These are phyloP conservation scores for Candida koratica DNA, from an alignment of 805 yeast genomes.

Conservation along the genomic window DNA sequence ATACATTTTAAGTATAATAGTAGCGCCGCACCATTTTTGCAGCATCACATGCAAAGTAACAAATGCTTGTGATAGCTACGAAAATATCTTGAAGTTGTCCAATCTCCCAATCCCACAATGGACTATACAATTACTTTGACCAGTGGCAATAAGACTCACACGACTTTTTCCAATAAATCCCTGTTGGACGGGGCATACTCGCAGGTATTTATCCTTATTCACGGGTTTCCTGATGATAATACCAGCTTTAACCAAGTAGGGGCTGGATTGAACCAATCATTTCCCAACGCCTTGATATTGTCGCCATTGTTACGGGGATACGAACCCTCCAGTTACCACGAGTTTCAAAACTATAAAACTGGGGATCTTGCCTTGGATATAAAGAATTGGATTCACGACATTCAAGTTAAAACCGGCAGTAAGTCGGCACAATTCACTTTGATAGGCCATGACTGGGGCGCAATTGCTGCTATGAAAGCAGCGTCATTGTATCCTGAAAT, in stretches of 20 bases:
- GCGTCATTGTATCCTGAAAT: conserved; percentile 33
- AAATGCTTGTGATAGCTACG: too few relatives aligned
- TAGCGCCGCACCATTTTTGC: background rate
- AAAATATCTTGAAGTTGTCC: too few relatives aligned
- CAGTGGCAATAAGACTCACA: conserved; percentile 12
- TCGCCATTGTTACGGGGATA: conserved; percentile 39
- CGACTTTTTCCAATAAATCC: conserved; percentile 9
- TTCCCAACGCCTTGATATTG: conserved; percentile 20
- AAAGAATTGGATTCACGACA: conserved; percentile 26
- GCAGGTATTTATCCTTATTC: conserved; percentile 26
- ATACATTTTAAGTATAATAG: background rate
- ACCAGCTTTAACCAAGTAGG: conserved; percentile 22
- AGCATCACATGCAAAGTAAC: background rate
- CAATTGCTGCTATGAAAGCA: conserved; percentile 32
- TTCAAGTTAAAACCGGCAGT: conserved; percentile 12
- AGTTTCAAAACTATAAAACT: conserved; percentile 22
- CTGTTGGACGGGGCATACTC: conserved; percentile 6
- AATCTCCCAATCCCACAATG: conserved; percentile 1
- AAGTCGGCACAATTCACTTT: conserved; percentile 27
- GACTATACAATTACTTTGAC: conserved; percentile 8
- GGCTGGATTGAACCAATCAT: conserved; percentile 15
- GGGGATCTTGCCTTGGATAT: conserved; percentile 33
- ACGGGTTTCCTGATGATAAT: conserved; percentile 40
- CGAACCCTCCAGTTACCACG: conserved; percentile 28
- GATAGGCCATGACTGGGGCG: conserved; percentile 46